Base-by-base conservation (phyloP, 176 grass and related monocot species). In the Oryza australiensis region DNA sequence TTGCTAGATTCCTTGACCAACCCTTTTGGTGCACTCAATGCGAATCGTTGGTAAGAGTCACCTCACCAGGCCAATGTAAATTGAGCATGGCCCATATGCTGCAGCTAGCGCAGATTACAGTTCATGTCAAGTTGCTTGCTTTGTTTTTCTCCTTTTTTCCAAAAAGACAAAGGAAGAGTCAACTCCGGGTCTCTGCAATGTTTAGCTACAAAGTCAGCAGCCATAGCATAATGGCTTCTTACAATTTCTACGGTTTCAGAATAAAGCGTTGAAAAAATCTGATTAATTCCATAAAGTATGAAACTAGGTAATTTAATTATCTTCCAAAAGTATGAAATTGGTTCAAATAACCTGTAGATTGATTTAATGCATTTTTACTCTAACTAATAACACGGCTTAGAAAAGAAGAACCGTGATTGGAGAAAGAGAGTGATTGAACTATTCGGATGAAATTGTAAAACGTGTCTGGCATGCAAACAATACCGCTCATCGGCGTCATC, bases 1-100 rank as follows among this genome's bases (percentile, higher is more conserved):
- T 51, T 23, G 12, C 40, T 76, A 65, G 87, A 85, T 89, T 85
- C 82, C 78, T 18, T 77, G 26, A 64, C 32, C 78, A 77, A 72
- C 87, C 72, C 8, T 71, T 76, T 89, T 27, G 64, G 64, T 80
- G 63, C 35, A 23, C 68, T 73, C 28, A 7, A 32, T 57, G 26
- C 12, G 13, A 45, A 12, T 59, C 28, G 76, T 8, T 23, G 40
- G 76, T 84, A 71, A 59, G 66, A 84, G 26, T 81, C 77, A 43
- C 70, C 41, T 75, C 18, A 63, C 62, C 20, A 63, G 20, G 26
- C 27, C 76, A 75, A 35, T 63, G 34, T 26, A 68, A 4, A 46
- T 71, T 63, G 67, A 71, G 67, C 37, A 33, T 3, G 53, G 2
- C 7, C 22, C 48, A 62, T 26, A 46, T 46, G 13, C 43, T 46